Base-by-base conservation (phyloP, 495 filamentous ascomycete genomes). In the Neurospora sp. region DNA sequence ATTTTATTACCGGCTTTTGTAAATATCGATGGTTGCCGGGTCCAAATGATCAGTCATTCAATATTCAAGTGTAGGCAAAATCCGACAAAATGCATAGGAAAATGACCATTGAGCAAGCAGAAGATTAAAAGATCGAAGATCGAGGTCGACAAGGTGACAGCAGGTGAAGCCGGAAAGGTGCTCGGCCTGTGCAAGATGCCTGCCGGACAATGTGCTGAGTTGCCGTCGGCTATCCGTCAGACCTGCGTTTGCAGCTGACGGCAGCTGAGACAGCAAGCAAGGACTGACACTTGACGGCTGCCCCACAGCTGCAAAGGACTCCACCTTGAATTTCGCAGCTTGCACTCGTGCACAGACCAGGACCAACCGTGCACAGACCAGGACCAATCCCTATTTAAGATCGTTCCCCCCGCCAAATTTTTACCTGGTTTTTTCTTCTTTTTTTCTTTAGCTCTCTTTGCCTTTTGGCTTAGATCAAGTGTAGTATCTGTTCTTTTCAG, bases 401-500 rank as follows among this genome's bases (percentile, higher is more conserved):
- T 4, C 23, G 4, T 20, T 23, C 60, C 1, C 37, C 74, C 70
- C 4, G 42, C 42, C 12, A 0, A 31, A 12, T 20, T 69, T 71
- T 70, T 31, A 27, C 54, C 54, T 66, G 54, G 11, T 70, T 44
- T 73, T 69, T 72, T 74, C 42, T 74, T 75, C 69, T 76, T 80
- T 77, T 80, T 70, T 77, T 80, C 75, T 77, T 80, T 75, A 80
- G 78, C 79, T 80, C 79, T 80, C 79, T 80, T 81, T 80, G 79
- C 89, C 90, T 90, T 89, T 90, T 91, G 90, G 90, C 90, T 92
- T 91, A 96, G 93, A 95, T 96, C 93, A 95, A 95, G 93, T 96
- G 93, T 96, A 95, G 93, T 96, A 97, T 96, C 93, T 96, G 93
- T 96, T 96, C 93, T 96, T 95, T 94, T 94, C 91, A 95, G 92